A percentile compares a stretch with the other conserved stretches of the same genome.
phyloP scores from a whole-genome alignment of 441 rosid genomes.

The Viola pubescens region DNA sequence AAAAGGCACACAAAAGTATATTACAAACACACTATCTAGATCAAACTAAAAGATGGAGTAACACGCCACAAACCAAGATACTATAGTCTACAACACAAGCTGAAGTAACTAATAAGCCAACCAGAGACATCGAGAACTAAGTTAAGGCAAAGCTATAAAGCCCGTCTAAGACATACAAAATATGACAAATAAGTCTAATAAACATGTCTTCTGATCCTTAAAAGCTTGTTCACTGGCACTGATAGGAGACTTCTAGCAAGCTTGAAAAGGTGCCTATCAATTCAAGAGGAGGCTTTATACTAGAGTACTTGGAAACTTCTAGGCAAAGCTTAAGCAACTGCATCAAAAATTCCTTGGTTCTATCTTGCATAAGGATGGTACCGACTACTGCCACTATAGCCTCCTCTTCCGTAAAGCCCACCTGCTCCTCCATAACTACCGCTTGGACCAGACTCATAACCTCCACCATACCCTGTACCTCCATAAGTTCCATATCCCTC shows the following conservation, averaged over 20 bases:
- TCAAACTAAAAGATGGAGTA: conserved; percentile 22
- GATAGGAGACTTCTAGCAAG: conserved; percentile 34
- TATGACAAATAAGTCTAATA: conserved; percentile 21
- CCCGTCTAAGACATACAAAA: conserved; percentile 29
- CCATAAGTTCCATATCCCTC: conserved; percentile 56
- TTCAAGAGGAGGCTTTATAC: conserved; percentile 39
- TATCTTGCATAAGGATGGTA: conserved; percentile 91
- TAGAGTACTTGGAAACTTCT: conserved; percentile 53
- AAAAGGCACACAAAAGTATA: conserved; percentile 14
- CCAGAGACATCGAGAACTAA: conserved; percentile 23
- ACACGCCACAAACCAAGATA: conserved; percentile 22
- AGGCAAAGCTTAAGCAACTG: conserved; percentile 51
- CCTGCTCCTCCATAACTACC: conserved; percentile 71
- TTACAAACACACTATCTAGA: conserved; percentile 25
- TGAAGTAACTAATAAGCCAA: conserved; percentile 21
- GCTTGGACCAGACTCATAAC: conserved; percentile 67
- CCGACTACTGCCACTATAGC: conserved; percentile 88
- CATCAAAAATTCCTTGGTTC: conserved; percentile 32
- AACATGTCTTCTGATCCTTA: conserved; percentile 34
- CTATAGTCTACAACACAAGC: conserved; percentile 41
- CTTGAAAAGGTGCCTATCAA: conserved; percentile 37
- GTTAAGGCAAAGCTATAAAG: conserved; percentile 21
- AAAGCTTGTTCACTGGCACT: conserved; percentile 32
- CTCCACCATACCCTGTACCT: conserved; percentile 56
- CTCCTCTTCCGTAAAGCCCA: conserved; percentile 73